Evolutionary conservation across 208 protist genomes (phyloP), one percentile per base, ranked within the genome.

Genomic region (Leishmania martiniquensis): DNA sequence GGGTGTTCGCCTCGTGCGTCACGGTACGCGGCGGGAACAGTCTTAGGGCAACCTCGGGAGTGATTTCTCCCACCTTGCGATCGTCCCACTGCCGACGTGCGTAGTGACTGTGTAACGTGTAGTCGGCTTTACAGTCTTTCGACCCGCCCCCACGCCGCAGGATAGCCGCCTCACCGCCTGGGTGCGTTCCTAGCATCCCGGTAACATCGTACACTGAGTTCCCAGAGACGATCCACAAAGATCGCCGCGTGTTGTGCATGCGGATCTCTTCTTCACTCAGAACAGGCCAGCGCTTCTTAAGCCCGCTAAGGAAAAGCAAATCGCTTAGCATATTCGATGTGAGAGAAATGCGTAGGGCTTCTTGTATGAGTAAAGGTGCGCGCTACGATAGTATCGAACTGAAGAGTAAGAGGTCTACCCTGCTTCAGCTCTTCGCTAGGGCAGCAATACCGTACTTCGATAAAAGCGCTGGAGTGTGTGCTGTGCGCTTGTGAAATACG

Each of bases 131-230:
- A 74, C 90, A 96, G 69, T 94, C 86, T 25, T 85, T 85, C 25
- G 86, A 76, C 7, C 92, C 92, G 63, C 91, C 91, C 68, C 86
- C 88, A 37, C 91, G 88, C 17, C 85, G 88, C 20, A 95, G 80
- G 12, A 97, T 82, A 9, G 90, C 89, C 51, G 82, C 77, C 42
- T 88, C 84, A 0, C 93, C 93, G 12, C 93, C 93, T 12, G 93
- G 93, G 68, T 97, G 93, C 2, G 79, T 83, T 6, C 81, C 75
- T 10, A 95, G 75, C 39, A 95, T 81, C 10, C 76, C 74, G 12
- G 93, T 95, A 37, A 95, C 87, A 76, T 97, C 91, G 86, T 94
- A 97, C 52, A 97, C 88, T 15, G 86, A 91, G 76, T 90, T 88
- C n/a, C 89, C 91, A 1, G 85, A 86, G 44, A 97, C 83, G 68